phyloP scores from a whole-genome alignment of 768 basidiomycete genomes.

The Lactifluus pinguis region DNA sequence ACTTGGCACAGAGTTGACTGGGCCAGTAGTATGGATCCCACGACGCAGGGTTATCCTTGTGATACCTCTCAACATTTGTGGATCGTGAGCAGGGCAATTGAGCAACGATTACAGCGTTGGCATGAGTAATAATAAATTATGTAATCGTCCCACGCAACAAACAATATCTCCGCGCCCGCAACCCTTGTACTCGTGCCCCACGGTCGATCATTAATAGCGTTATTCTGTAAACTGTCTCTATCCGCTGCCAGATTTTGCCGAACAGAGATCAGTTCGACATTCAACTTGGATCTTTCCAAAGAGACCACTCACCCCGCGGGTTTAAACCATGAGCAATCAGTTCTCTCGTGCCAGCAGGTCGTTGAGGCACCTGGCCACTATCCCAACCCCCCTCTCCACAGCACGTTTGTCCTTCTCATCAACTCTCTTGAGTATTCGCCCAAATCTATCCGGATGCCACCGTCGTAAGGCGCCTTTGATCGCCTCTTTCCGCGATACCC shows the following conservation, averaged over 20 bases:
- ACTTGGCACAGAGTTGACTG: background rate
- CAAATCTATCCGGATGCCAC: slow-evolving; percentile 79
- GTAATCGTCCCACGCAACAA: background rate
- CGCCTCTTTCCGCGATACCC: slow-evolving; percentile 52
- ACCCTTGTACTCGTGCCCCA: background rate
- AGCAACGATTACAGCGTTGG: background rate
- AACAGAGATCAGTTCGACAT: background rate
- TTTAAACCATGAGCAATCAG: background rate
- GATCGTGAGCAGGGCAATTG: background rate
- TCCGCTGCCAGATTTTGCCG: background rate
- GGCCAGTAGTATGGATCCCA: slow-evolving; percentile 11
- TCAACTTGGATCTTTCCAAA: background rate
- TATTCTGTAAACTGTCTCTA: background rate
- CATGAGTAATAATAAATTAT: background rate
- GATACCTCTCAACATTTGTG: slow-evolving; percentile 14
- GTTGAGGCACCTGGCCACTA: slow-evolving; percentile 43
- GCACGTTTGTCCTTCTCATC: slow-evolving; percentile 38
- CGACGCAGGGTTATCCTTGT: slow-evolving; percentile 11
- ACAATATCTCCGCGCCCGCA: too few relatives aligned
- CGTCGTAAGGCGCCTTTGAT: slow-evolving; percentile 57
- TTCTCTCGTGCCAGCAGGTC: slow-evolving; percentile 18
- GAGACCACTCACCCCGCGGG: background rate
- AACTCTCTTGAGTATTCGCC: slow-evolving; percentile 45
- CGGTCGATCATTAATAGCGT: background rate
- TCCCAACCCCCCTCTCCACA: slow-evolving; percentile 57